These are phyloP conservation scores for Grosmannia clavigera DNA, from an alignment of 2,329 filamentous ascomycete species.

Conservation along the genomic window DNA sequence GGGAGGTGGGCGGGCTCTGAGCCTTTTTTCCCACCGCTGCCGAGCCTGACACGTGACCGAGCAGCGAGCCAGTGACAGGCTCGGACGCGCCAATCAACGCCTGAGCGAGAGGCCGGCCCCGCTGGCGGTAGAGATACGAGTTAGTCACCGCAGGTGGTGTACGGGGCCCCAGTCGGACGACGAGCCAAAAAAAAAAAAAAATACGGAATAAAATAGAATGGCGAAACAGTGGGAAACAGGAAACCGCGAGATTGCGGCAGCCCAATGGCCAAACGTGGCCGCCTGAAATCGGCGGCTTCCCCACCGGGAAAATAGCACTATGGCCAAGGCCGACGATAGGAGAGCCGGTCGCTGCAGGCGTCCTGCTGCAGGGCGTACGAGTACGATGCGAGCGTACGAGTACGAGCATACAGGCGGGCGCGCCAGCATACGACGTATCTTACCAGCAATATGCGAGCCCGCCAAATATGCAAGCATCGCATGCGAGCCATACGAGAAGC, in stretches of 20 bases:
- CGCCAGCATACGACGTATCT: too few species aligned
- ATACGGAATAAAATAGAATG: too few species aligned
- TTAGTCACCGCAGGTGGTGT: neutral
- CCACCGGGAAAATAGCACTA: neutral
- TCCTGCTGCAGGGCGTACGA: too few species aligned
- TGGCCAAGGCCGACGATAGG: neutral
- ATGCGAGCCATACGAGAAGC: too few species aligned
- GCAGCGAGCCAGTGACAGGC: neutral
- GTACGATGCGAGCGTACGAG: too few species aligned
- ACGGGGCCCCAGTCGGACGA: neutral
- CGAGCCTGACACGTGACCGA: conserved; percentile 2
- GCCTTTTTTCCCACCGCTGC: conserved; percentile 6
- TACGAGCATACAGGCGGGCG: too few species aligned
- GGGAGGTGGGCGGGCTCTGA: conserved; percentile 6
- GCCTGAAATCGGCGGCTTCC: neutral
- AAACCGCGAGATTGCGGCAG: neutral
- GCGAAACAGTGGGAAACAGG: neutral
- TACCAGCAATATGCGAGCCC: too few species aligned
- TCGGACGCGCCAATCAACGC: neutral
- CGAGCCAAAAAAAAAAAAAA: neutral
- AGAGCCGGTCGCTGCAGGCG: neutral
- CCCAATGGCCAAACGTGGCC: neutral
- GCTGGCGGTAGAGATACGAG: neutral
- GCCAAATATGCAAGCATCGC: too few species aligned
- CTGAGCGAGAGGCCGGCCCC: neutral